A percentile compares a stretch with the other conserved stretches of the same genome.
Evolutionary conservation across 192 early-diverging fungal species (phyloP).

Genomic region (Gorgonomyces haynaldii): DNA sequence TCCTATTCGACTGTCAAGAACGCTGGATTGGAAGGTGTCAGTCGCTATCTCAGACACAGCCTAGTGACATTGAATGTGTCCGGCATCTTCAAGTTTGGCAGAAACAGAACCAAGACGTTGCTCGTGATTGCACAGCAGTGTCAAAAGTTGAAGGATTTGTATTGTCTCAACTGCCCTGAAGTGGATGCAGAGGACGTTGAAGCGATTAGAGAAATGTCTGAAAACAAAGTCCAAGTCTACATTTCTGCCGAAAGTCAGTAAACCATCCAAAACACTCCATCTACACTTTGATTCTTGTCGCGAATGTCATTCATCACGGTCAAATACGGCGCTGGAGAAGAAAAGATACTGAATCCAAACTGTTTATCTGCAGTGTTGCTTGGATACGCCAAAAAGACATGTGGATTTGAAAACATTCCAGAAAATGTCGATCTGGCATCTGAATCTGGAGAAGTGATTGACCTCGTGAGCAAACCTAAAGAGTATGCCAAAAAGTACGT

Average conservation of each 20-base stretch:
- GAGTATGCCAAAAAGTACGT: slow-evolving; percentile 45
- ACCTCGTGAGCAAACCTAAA: slow-evolving; percentile 33
- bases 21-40: not conserved
- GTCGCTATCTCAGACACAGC: not conserved
- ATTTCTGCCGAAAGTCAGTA: too few species aligned
- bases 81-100: slow-evolving; percentile 9
- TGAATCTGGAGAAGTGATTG: slow-evolving; percentile 43
- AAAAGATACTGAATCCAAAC: slow-evolving; percentile 40
- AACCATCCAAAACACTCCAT: not conserved
- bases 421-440: slow-evolving; percentile 37
- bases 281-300: not conserved
- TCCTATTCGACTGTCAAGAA: slow-evolving; percentile 10
- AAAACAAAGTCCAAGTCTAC: too few species aligned
- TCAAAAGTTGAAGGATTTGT: not conserved
- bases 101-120: slow-evolving; percentile 3
- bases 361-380: slow-evolving; percentile 33
- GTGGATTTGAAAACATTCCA: slow-evolving; percentile 19
- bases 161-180: not conserved
- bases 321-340: slow-evolving; percentile 40
- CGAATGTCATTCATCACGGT: slow-evolving; percentile 18
- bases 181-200: too few species aligned
- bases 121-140: not conserved
- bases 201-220: too few species aligned
- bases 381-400: slow-evolving; percentile 23
- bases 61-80: slow-evolving; percentile 2